Evolutionary conservation across 2,329 filamentous ascomycete species (phyloP).

Genomic region (Alternaria solani): DNA sequence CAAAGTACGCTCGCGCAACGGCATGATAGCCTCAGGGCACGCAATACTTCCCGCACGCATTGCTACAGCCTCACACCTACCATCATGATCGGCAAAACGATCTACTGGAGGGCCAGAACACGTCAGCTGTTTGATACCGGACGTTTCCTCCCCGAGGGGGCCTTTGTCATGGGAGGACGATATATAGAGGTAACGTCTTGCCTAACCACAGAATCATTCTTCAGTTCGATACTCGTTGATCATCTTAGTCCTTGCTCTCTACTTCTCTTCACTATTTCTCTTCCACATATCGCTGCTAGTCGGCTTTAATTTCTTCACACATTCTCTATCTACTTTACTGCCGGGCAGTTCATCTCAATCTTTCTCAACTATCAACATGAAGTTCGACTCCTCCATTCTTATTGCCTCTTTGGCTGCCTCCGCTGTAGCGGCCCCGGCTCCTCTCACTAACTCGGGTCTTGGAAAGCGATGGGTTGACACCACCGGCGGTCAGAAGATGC

Average conservation of each 20-base stretch:
- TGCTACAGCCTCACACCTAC: conserved; percentile 16
- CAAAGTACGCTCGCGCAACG: conserved; percentile 21
- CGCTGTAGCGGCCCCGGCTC: conserved; percentile 37
- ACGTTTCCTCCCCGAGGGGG: conserved; percentile 5
- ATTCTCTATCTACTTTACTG: conserved; percentile 28
- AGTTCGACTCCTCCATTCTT: conserved; percentile 38
- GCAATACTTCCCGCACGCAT: conserved; percentile 18
- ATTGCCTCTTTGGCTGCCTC: conserved; percentile 37
- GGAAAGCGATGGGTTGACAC: conserved; percentile 38
- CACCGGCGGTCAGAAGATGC: conserved; percentile 27
- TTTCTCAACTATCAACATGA: conserved; percentile 32
- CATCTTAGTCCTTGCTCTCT: conserved; percentile 13
- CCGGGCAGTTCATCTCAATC: conserved; percentile 33
- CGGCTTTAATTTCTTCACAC: conserved; percentile 25
- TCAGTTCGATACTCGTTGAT: conserved; percentile 20
- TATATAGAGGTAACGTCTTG: conserved; percentile 18
- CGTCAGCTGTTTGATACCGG: conserved; percentile 18
- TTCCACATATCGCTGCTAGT: conserved; percentile 36
- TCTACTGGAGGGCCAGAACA: conserved; percentile 6
- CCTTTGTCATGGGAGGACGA: background rate
- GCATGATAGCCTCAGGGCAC: conserved; percentile 30
- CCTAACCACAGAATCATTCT: background rate
- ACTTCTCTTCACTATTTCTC: conserved; percentile 17
- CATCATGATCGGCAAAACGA: conserved; percentile 2
- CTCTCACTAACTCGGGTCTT: conserved; percentile 19